Evolutionary conservation across 148 eudicot genomes (phyloP), one percentile per base, ranked within the genome.

Genomic region (Rhododendron vialii): DNA sequence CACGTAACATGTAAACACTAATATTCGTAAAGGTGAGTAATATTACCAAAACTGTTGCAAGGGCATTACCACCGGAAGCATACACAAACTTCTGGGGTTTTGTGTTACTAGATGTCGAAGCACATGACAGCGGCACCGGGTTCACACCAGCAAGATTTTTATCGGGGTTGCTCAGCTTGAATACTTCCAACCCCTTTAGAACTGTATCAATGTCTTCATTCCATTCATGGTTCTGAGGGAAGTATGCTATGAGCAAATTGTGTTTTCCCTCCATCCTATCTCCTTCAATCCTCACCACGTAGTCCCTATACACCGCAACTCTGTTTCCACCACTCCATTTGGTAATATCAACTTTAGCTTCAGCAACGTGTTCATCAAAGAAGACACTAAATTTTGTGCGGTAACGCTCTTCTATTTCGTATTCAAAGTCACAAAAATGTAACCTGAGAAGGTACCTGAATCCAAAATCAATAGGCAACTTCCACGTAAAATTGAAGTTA

Each of bases 391-490:
- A 88, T 12, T n/a, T 51, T 63, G 14, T 47, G 30, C 22, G 63
- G 48, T 79, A 59, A 48, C 8, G 8, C 33, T 84, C 67, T 28
- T 74, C n/a, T n/a, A 84, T 84, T 26, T 74, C 80, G 26, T 84
- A 84, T 41, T 80, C 89, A 11, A 88, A 28, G 80, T 92, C 89
- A 28, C 89, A 87, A 30, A 88, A 84, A 88, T 84, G 69, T 17
- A 84, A 53, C 45, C 71, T 84, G 7, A 84, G 15, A 14, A 84
- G 30, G 35, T 84, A 84, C 81, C 81, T 51, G n/a, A 84, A 92
- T 48, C 94, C 94, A 13, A 61, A 36, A 80, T 91, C 90, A 17
- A 92, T 89, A 5, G 74, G 12, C 51, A 91, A 75, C 43, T 17
- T 36, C 92, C 91, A 92, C 0, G 88, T 91, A 1, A 87, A 61